Conservation (phyloP, 371 early-diverging fungal species). For the Amoeboaphelidium occidentale region DNA sequence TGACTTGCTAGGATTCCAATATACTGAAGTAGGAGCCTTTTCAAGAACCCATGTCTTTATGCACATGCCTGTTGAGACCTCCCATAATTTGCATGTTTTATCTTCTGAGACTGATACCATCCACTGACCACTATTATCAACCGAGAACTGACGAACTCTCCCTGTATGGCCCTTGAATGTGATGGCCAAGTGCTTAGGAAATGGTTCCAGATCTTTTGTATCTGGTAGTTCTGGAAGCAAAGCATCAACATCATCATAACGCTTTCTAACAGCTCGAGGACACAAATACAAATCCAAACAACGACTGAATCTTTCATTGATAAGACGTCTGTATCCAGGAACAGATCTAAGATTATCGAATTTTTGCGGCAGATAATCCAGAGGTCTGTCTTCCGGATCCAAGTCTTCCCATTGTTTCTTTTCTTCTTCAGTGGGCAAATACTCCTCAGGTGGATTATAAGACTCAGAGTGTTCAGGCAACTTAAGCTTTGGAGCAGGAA, state of each 20-base stretch:
- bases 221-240: constrained; percentile 85
- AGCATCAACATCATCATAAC: constrained; percentile 70
- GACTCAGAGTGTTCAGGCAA: constrained; percentile 78
- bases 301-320: constrained; percentile 81
- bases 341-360: constrained; percentile 45
- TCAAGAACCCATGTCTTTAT: constrained; percentile 42
- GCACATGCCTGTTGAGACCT: constrained; percentile 66
- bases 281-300: constrained; percentile 88
- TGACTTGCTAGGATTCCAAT: constrained; percentile 70
- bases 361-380: constrained; percentile 64
- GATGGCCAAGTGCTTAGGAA: constrained; percentile 56
- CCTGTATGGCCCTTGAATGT: constrained; percentile 48
- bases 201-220: constrained; percentile 81
- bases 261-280: constrained; percentile 66
- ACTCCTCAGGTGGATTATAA: constrained; percentile 95
- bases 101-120: constrained; percentile 56
- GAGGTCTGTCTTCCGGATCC: constrained; percentile 52
- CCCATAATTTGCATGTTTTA: constrained; percentile 65
- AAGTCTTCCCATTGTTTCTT: constrained; percentile 39
- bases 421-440: constrained; percentile 59
- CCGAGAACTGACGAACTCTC: constrained; percentile 49
- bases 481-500: constrained; percentile 71
- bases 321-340: constrained; percentile 56
- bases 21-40: constrained; percentile 29
- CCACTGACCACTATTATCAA: constrained; percentile 75